These are phyloP conservation scores for Aristolochia californica DNA, from an alignment of 164 flowering plant genomes.

Conservation along the genomic window DNA sequence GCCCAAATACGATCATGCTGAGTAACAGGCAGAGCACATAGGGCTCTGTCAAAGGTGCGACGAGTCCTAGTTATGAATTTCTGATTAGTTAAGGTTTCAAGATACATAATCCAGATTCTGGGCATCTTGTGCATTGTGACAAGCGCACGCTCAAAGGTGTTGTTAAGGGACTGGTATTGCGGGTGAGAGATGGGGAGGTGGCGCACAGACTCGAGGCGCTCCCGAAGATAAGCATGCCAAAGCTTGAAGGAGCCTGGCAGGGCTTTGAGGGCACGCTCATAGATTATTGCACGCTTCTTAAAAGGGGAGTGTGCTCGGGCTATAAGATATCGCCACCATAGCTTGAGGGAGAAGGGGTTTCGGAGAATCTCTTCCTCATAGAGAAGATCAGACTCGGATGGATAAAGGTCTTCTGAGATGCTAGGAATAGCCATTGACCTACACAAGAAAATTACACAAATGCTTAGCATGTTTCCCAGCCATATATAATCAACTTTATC, in stretches of 20 bases:
- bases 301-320: conserved; percentile 49
- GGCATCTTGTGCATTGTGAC: conserved; percentile 99
- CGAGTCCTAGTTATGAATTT: conserved; percentile 50
- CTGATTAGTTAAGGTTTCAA: conserved; percentile 54
- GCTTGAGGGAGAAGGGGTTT: conserved; percentile 68
- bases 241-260: conserved; percentile 93
- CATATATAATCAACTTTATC: too few relatives aligned
- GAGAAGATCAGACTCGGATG: conserved; percentile 49
- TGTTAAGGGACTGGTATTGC: conserved; percentile 54
- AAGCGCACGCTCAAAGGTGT: conserved; percentile 83
- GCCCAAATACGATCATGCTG: conserved; percentile 95
- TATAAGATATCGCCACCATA: conserved; percentile 89
- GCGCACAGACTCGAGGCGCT: conserved; percentile 60
- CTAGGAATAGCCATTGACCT: too few relatives aligned
- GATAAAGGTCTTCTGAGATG: conserved; percentile 41
- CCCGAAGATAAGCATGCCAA: conserved; percentile 86
- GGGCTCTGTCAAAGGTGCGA: conserved; percentile 69
- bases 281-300: conserved; percentile 56
- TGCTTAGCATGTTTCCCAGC: too few relatives aligned
- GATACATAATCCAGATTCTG: conserved; percentile 78
- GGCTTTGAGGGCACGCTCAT: conserved; percentile 83
- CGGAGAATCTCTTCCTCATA: conserved; percentile 83
- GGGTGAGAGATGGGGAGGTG: conserved; percentile 50
- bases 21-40: conserved; percentile 84
- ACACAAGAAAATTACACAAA: too few relatives aligned